Conservation (phyloP, 2,329 filamentous ascomycete species). For the Capronia americana region DNA sequence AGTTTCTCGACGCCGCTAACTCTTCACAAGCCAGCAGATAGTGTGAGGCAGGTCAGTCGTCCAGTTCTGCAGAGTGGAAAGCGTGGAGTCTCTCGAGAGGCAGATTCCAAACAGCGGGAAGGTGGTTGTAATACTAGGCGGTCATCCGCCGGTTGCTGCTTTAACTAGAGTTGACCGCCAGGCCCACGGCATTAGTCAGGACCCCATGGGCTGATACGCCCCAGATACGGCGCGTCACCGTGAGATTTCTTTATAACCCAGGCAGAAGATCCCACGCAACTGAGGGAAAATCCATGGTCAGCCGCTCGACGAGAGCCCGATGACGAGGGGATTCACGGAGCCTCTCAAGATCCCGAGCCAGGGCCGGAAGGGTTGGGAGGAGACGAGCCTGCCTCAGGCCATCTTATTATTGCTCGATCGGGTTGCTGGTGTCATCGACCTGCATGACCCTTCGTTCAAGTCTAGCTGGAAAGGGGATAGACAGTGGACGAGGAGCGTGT, state of each 20-base stretch:
- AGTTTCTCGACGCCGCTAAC: background rate
- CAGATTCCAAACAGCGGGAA: constrained; percentile 15
- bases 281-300: constrained; percentile 1
- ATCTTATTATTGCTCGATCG: constrained; percentile 12
- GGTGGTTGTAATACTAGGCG: constrained; percentile 22
- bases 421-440: constrained; percentile 21
- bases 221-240: background rate
- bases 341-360: constrained; percentile 4
- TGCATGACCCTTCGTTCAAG: background rate
- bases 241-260: constrained; percentile 12
- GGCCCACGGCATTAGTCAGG: constrained; percentile 24
- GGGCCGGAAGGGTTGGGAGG: constrained; percentile 5
- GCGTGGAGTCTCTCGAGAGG: constrained; percentile 24
- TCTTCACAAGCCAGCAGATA: background rate
- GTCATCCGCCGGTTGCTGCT: constrained; percentile 18
- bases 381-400: background rate
- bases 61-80: constrained; percentile 6
- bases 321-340: background rate
- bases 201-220: background rate
- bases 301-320: background rate
- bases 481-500: background rate
- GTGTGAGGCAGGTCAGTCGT: constrained; percentile 10
- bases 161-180: constrained; percentile 4
- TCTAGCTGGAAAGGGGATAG: background rate
- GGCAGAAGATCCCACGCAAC: constrained; percentile 2